Conservation (phyloP, 169 alveolate species). For the Perkinsus marinus region DNA sequence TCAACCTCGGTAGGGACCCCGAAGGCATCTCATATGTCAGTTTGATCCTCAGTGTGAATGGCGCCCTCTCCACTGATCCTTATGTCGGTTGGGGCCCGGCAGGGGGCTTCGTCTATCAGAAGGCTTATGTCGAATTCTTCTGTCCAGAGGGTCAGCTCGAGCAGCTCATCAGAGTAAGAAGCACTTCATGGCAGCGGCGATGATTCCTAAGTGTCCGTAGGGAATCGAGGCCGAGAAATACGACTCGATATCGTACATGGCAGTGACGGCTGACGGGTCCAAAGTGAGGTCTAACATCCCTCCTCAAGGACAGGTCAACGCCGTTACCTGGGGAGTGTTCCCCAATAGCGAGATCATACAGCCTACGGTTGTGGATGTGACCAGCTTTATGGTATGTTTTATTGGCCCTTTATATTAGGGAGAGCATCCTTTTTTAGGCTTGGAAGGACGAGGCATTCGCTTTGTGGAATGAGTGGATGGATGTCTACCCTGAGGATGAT, state of each 20-base stretch:
- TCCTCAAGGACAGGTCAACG: slow-evolving; percentile 25
- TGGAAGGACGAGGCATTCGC: slow-evolving; percentile 50
- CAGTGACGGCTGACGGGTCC: slow-evolving; percentile 9
- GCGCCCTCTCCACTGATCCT: slow-evolving; percentile 40
- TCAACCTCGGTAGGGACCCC: slow-evolving; percentile 24
- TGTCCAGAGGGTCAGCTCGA: slow-evolving; percentile 18
- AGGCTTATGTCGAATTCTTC: slow-evolving; percentile 44
- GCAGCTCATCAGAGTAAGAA: neutral
- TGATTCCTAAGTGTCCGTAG: neutral
- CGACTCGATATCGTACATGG: slow-evolving; percentile 31
- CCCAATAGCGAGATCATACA: slow-evolving; percentile 24
- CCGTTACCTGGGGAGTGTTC: slow-evolving; percentile 59
- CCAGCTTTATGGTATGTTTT: neutral
- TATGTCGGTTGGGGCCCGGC: slow-evolving; percentile 51
- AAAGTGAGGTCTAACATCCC: slow-evolving; percentile 13
- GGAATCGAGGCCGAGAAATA: slow-evolving; percentile 15
- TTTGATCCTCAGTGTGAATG: slow-evolving; percentile 15
- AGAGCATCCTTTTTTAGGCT: slow-evolving; percentile 16
- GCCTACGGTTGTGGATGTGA: slow-evolving; percentile 37
- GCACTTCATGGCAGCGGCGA: neutral
- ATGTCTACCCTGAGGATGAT: slow-evolving; percentile 5
- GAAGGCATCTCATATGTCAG: neutral
- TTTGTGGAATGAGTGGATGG: slow-evolving; percentile 16
- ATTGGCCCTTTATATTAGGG: neutral
- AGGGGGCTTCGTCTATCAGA: slow-evolving; percentile 43